phyloP scores from a whole-genome alignment of 805 yeast genomes.

The Saccharomycopsis microspora region DNA sequence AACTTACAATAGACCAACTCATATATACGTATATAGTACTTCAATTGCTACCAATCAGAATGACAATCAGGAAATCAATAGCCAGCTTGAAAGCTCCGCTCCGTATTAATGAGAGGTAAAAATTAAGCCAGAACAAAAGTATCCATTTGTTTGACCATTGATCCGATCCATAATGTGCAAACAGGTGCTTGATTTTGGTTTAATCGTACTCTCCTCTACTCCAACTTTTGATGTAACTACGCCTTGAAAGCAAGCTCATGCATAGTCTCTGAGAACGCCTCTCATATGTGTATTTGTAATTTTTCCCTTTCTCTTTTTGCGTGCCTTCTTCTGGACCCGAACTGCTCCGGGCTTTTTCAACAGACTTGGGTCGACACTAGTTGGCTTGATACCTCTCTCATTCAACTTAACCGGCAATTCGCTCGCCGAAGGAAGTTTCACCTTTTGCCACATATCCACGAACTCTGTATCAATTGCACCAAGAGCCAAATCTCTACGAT shows the following conservation, averaged over 20 bases:
- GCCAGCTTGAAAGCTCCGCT: too few species aligned
- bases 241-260: not conserved
- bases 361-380: conserved; percentile 96
- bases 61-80: too few species aligned
- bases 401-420: conserved; percentile 70
- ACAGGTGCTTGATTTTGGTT: too few species aligned
- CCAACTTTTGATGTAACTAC: too few species aligned
- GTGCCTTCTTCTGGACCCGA: conserved; percentile 61
- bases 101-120: too few species aligned
- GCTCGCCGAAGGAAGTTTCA: conserved; percentile 70
- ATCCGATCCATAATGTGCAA: too few species aligned
- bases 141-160: too few species aligned
- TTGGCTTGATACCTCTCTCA: conserved; percentile 87
- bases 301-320: conserved; percentile 87
- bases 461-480: conserved; percentile 72
- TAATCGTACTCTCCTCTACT: too few species aligned
- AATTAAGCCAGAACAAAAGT: too few species aligned
- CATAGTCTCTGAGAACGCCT: conserved; percentile 84
- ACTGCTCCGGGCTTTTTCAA: conserved; percentile 53
- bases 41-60: too few species aligned
- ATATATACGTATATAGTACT: too few species aligned
- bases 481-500: conserved; percentile 42
- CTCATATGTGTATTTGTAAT: conserved; percentile 95
- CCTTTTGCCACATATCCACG: conserved; percentile 66
- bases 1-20: too few species aligned